Base-by-base conservation (phyloP, 306 rosid genomes). In the Citrullus mucosospermus region DNA sequence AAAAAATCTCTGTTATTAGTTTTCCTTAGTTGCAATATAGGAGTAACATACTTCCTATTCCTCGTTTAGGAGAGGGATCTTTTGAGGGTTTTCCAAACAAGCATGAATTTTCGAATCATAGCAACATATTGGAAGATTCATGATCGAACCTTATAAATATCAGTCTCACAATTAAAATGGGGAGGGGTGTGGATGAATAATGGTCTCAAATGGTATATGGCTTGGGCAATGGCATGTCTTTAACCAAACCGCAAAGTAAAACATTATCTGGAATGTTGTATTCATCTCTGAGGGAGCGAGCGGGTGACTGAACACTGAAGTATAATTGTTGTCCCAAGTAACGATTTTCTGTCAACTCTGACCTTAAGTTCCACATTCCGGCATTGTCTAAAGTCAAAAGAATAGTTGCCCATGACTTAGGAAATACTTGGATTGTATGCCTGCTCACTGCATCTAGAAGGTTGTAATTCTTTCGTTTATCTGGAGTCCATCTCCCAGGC, bases 401-500 rank as follows among this genome's bases (percentile, higher is more conserved):
- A 62, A 78, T n/a, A 5, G 81, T 63, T 34, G 75, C 75, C 81
- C 81, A 78, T 3, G 81, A 78, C 1, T 75, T 75, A 0, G 98
- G 98, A 74, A 48, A 91, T 12, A 93, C 94, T 50, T 88, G 96
- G 28, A 93, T 36, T 0, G 96, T 89, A 83, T 93, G 88, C 53
- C 96, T 87, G 87, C 91, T 93, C 77, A 93, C 86, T 0, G 85
- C 96, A 9, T 93, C 98, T 4, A 93, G 88, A 75, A 91, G 91
- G 76, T 93, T 65, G 14, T 65, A 65, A 11, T 65, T 38, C 8
- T 8, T 2, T 65, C 72, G 25, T 5, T 65, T 65, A 89, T 82
- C 96, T 0, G 94, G 93, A 50, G 85, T 65, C 97, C 97, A 93
- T 2, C 28, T 78, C n/a, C 97, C 97, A 1, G 96, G 96, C 87